phyloP scores from a whole-genome alignment of 1,284 basidiomycete species.

The Leccinum ponderosum region DNA sequence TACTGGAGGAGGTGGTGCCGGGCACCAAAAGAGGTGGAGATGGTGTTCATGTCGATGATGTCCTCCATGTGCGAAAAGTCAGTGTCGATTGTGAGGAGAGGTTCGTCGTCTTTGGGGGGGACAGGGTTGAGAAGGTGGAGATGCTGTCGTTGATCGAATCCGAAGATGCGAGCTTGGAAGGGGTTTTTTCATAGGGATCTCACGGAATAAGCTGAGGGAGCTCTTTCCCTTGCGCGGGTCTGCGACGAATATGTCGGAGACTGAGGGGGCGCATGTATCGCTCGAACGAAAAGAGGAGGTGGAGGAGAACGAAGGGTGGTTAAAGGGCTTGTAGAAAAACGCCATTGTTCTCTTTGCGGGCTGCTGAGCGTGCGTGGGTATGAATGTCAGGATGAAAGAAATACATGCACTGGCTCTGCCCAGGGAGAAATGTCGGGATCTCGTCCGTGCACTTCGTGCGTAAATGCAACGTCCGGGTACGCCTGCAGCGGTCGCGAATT shows the following conservation, averaged over 20 bases:
- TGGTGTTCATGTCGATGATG: constrained; percentile 59
- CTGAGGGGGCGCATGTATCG: constrained; percentile 34
- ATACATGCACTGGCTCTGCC: constrained; percentile 9
- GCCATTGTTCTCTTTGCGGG: constrained; percentile 17
- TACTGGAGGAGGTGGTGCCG: too few species aligned
- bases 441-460: background rate
- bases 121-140: too few species aligned
- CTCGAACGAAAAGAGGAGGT: constrained; percentile 33
- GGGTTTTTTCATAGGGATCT: too few species aligned
- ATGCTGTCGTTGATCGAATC: too few species aligned
- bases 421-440: constrained; percentile 25
- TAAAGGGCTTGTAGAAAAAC: constrained; percentile 36
- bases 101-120: constrained; percentile 15
- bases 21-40: background rate
- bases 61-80: constrained; percentile 84
- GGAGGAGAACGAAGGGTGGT: constrained; percentile 20
- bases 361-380: constrained; percentile 15
- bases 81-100: constrained; percentile 59
- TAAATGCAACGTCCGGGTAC: constrained; percentile 7
- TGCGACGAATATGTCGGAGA: constrained; percentile 21
- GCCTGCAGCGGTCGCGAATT: too few species aligned
- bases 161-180: too few species aligned
- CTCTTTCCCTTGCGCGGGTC: too few species aligned
- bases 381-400: background rate
- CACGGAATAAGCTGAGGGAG: too few species aligned